Percentiles rank a stretch among this genome's conserved stretches.
phyloP scores from a whole-genome alignment of 805 yeast species.

The Grigorovia transvaalensis region DNA sequence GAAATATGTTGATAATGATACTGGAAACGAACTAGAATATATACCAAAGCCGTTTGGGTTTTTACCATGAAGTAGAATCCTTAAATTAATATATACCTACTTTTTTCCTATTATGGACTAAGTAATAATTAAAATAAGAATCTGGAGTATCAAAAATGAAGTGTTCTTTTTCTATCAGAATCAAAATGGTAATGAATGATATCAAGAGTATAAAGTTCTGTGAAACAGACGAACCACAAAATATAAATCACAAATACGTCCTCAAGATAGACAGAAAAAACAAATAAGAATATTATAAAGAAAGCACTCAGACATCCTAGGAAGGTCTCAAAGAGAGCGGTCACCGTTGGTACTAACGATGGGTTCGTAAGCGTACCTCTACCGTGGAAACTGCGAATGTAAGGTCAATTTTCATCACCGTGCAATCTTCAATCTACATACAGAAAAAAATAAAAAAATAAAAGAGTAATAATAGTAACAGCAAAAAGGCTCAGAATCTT shows the following conservation, averaged over 20 bases:
- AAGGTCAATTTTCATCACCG: constrained; percentile 64
- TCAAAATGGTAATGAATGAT: no score
- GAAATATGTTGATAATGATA: background rate
- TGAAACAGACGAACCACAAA: no score
- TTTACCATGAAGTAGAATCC: constrained; percentile 10
- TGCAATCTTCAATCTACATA: constrained; percentile 9
- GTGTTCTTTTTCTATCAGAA: no score
- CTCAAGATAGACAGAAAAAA: background rate
- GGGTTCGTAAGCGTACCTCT: constrained; percentile 75
- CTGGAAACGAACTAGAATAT: constrained; percentile 29
- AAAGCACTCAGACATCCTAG: constrained; percentile 78
- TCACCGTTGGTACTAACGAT: constrained; percentile 65
- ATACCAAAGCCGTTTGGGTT: constrained; percentile 47
- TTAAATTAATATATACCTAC: no score
- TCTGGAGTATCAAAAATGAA: no score
- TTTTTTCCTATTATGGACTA: no score
- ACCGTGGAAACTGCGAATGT: constrained; percentile 98
- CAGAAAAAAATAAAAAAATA: background rate
- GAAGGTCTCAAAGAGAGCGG: constrained; percentile 71
- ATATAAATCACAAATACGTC: no score
- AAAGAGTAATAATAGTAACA: constrained; percentile 1
- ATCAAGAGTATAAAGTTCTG: no score
- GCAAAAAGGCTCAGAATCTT: constrained; percentile 28
- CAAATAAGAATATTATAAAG: constrained; percentile 5
- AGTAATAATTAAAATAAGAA: no score